Evolutionary conservation across 495 filamentous ascomycete species (phyloP), one percentile per base, ranked within the genome.

Genomic region (Podospora conica): DNA sequence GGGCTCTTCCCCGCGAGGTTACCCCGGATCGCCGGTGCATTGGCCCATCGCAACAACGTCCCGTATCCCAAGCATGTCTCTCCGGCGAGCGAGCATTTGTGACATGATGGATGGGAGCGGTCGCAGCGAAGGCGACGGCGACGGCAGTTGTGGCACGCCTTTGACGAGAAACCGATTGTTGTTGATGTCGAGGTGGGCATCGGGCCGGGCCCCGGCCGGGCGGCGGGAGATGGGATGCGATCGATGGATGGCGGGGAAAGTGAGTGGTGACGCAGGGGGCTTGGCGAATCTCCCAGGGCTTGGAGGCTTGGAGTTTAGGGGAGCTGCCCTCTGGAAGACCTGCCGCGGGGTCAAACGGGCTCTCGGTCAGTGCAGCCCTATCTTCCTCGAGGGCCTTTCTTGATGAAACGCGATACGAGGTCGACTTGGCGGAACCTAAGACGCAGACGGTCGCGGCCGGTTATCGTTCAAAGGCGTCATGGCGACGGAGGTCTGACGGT

Each of bases 91-190:
- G 76, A 75, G 68, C 80, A 83, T 60, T 83, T 82, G 60, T 78
- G 73, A 63, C 85, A 87, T 60, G 73, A 68, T 0, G 84, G 78
- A 0, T 77, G 69, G 1, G 82, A 82, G 31, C 77, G 77, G 65
- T 87, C 85, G 68, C 85, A 87, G 58, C 83, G 81, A 10, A 83
- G 77, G 22, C 82, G 80, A 64, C 81, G 80, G 1, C 76, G 78
- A 5, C 83, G 84, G 66, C 85, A 75, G 67, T 76, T 76, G 69
- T 74, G 63, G 68, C 74, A 76, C 20, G 60, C 54, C 48, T 63
- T 66, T 22, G 66, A 24, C 22, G 54, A 11, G 28, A 54, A 21
- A 53, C 64, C 58, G 18, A 48, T 48, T 48, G 40, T 48, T 9
- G 33, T 66, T 25, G 22, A n/a, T 31, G 60, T 57, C 28, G 54